These are phyloP conservation scores for Berberis vulgaris DNA, from an alignment of 164 flowering plant species.

Conservation along the genomic window DNA sequence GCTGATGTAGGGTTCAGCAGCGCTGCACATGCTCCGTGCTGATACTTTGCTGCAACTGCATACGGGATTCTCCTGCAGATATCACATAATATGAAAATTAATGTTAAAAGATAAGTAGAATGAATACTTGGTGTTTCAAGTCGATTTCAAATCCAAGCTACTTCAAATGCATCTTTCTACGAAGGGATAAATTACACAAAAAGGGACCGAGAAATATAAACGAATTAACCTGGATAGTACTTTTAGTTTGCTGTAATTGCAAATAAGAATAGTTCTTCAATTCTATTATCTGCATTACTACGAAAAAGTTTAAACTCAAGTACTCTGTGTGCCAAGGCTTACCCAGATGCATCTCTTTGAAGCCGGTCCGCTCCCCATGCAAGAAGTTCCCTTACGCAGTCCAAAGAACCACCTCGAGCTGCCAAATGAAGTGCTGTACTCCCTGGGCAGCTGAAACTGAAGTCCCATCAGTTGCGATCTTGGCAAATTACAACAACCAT, in stretches of 20 bases:
- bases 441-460: conserved; percentile 55
- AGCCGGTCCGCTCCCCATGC: conserved; percentile 98
- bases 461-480: neutral
- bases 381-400: conserved; percentile 74
- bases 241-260: too few species aligned
- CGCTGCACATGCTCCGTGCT: conserved; percentile 77
- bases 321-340: conserved; percentile 5
- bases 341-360: conserved; percentile 91
- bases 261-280: too few species aligned
- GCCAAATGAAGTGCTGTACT: conserved; percentile 97
- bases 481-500: neutral
- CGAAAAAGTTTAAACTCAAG: too few species aligned
- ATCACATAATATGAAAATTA: neutral
- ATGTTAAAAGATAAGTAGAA: too few species aligned
- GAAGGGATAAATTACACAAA: too few species aligned
- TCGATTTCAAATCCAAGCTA: too few species aligned
- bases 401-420: conserved; percentile 93
- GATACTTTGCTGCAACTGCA: conserved; percentile 59
- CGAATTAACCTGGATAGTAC: too few species aligned
- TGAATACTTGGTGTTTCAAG: too few species aligned
- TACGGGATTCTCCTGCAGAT: conserved; percentile 85
- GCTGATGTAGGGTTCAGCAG: conserved; percentile 80
- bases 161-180: too few species aligned
- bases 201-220: too few species aligned
- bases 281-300: too few species aligned